These are phyloP conservation scores for Sungouiozyma ichnusensis DNA, from an alignment of 805 yeast genomes.

Conservation along the genomic window DNA sequence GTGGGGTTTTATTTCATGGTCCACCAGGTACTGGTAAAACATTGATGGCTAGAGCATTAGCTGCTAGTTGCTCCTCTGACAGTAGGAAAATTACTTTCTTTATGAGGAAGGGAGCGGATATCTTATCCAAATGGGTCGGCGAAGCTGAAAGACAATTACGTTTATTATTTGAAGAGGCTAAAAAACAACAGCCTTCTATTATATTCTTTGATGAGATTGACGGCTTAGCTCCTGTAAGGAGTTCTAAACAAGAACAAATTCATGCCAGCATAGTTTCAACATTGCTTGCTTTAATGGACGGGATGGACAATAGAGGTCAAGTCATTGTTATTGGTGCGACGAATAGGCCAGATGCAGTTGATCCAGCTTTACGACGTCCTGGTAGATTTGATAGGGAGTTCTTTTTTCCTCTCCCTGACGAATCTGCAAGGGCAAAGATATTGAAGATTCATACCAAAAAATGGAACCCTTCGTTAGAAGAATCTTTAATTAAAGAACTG, in stretches of 20 bases:
- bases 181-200: constrained; percentile 88
- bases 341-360: constrained; percentile 95
- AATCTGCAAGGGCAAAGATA: constrained; percentile 67
- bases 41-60: constrained; percentile 92
- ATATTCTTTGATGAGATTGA: constrained; percentile 97
- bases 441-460: constrained; percentile 75
- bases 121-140: constrained; percentile 96
- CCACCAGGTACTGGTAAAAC: constrained; percentile 99
- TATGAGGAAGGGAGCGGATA: constrained; percentile 98
- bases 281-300: constrained; percentile 91
- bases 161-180: constrained; percentile 88
- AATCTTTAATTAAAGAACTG: constrained; percentile 48
- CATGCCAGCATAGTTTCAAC: constrained; percentile 97
- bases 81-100: constrained; percentile 84
- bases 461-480: constrained; percentile 70
- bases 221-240: constrained; percentile 95
- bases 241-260: constrained; percentile 95
- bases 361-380: constrained; percentile 93
- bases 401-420: constrained; percentile 87
- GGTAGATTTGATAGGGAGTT: constrained; percentile 96
- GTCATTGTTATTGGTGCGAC: constrained; percentile 98
- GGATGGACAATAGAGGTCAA: constrained; percentile 98
- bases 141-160: constrained; percentile 95
- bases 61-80: constrained; percentile 85
- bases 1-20: constrained; percentile 96